Evolutionary conservation across 2,329 filamentous ascomycete species (phyloP), one percentile per base, ranked within the genome.

Genomic region (Cladobotryum protrusum): DNA sequence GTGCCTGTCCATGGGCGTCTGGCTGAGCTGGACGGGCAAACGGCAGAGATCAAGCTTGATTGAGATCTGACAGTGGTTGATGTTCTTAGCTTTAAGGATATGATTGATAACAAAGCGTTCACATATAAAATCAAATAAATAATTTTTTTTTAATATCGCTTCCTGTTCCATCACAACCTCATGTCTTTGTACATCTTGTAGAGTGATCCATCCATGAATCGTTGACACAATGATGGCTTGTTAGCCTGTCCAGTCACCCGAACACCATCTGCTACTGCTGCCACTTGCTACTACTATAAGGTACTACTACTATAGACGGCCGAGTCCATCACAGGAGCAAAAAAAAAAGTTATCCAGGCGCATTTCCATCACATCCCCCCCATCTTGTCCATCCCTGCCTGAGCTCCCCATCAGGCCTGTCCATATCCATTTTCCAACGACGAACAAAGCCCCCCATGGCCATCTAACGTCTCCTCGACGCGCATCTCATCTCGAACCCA

Each of bases 291-390:
- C 24, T 8, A 29, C 24, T 29, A 29, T 29, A 29, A 29, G 24
- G 24, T 29, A 9, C 24, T 29, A 29, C 24, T 29, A 29, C 11
- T 29, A 29, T 4, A 46, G 45, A 42, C 18, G 20, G 47, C 18
- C 47, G 33, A 48, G 49, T 35, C 49, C 49, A 48, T 51, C 44
- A 47, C 49, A 43, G 44, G 32, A 44, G 46, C 20, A 33, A 18
- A 49, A 49, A 47, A 48, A 52, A 52, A 49, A 52, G 50, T 41
- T 29, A 46, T 52, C 50, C 41, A 45, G 50, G 50, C 50, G 50
- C 50, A 52, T 49, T 42, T 29, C 24, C 24, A 29, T 29, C 24
- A 29, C 7, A 29, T 8, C 24, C 24, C 24, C 24, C 24, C 24
- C 24, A 29, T 29, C 24, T 29, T 34, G 34, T 34, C 13, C 49